Percentiles rank a stretch among this genome's conserved stretches.
These are phyloP conservation scores for Ceratorhiza oryzae-sativae DNA, from an alignment of 1,284 basidiomycete genomes.

Conservation along the genomic window DNA sequence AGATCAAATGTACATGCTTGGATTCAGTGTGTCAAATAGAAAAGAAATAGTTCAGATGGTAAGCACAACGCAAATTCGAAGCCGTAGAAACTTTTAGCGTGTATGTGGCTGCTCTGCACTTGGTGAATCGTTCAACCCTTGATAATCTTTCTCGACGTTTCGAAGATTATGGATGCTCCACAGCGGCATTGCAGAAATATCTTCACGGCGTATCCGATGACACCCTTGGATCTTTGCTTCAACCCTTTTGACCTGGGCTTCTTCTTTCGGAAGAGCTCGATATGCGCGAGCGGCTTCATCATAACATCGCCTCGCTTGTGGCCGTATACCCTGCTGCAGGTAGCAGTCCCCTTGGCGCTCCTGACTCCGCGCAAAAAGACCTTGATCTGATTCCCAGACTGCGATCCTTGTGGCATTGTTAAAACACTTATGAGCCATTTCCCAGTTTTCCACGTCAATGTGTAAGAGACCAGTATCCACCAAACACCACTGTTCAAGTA, in stretches of 20 bases:
- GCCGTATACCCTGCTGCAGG: background rate
- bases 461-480: background rate
- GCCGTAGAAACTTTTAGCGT: too few relatives aligned
- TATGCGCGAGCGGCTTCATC: background rate
- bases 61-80: too few relatives aligned
- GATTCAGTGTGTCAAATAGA: too few relatives aligned
- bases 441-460: background rate
- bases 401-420: background rate
- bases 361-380: background rate
- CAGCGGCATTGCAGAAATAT: background rate
- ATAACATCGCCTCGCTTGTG: background rate
- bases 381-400: background rate
- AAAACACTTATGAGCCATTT: background rate
- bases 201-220: background rate
- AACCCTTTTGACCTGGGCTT: background rate
- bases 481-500: conserved; percentile 1
- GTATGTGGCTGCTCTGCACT: too few relatives aligned
- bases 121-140: too few relatives aligned
- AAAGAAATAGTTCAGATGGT: too few relatives aligned
- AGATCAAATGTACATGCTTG: too few relatives aligned
- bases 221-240: conserved; percentile 8
- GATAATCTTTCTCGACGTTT: too few relatives aligned
- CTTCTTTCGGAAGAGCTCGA: background rate
- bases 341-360: conserved; percentile 11
- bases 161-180: background rate